Base-by-base conservation (phyloP, 2,329 filamentous ascomycete genomes). In the Aspergillus fructus region DNA sequence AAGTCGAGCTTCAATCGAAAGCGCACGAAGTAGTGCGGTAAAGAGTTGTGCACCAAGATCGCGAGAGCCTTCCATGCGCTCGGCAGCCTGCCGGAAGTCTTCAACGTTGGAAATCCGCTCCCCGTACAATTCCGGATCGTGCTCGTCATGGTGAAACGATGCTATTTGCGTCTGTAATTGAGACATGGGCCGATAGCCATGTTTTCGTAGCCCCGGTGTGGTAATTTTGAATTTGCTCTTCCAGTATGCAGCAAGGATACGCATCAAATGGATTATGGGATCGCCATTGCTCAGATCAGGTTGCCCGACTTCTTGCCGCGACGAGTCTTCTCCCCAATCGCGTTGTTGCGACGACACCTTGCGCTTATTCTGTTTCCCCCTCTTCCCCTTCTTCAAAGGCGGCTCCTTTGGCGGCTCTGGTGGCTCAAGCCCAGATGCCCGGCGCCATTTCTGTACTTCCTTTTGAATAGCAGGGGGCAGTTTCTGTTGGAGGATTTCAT, bases 1-100 rank as follows among this genome's bases (percentile, higher is more conserved):
- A 80, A 97, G 83, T 30, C 93, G 84, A 11, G 91, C 85, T 67
- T 97, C 91, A 2, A 97, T 78, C 0, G 90, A 90, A 11, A 97
- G 71, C 0, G 87, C 91, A 62, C 94, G 83, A 21, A 97, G 72
- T 7, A 99, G 76, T 3, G 91, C 90, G 0, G 91, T 96, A 63
- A 97, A 97, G 0, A 99, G 81, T 68, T 97, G 93, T 0, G 90
- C 88, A 0, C 92, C 93, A 3, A 94, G 82, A 72, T 97, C 94
- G 61, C 93, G 84, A 59, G 92, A 97, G 1, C 94, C 94, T 59
- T 86, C 80, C 66, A 90, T 91, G 33, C 78, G 77, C 61, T 84
- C 84, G 2, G 93, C 93, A 49, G 82, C 79, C 21, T 82, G 76
- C 37, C 88, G 85, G 60, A 97, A 93, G 4, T 86, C 85, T 1